phyloP scores from a whole-genome alignment of 2,329 filamentous ascomycete species.

The Lasiodiplodia citricola region DNA sequence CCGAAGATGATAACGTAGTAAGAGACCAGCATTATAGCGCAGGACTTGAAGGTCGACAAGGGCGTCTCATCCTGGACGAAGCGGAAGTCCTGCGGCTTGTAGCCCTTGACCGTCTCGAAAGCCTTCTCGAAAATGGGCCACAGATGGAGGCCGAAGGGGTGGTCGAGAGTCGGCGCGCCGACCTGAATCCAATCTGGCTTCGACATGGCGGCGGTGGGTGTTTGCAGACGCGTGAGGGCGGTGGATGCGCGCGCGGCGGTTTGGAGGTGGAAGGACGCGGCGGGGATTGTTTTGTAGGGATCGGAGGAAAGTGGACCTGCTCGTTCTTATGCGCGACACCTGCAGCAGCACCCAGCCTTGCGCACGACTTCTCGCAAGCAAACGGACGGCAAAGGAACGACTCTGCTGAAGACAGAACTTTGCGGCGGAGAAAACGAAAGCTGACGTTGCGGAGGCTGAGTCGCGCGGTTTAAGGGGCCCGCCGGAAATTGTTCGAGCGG shows the following conservation, averaged over 20 bases:
- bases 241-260: conserved; percentile 11
- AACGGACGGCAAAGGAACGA: conserved; percentile 18
- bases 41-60: conserved; percentile 87
- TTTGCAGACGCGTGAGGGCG: conserved; percentile 17
- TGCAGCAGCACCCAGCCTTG: conserved; percentile 16
- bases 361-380: neutral
- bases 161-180: conserved; percentile 79
- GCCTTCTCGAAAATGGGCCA: conserved; percentile 95
- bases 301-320: conserved; percentile 8
- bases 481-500: conserved; percentile 10
- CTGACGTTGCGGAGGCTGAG: conserved; percentile 20
- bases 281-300: conserved; percentile 9
- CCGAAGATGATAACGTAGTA: conserved; percentile 97
- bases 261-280: conserved; percentile 13
- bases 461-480: conserved; percentile 27
- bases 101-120: conserved; percentile 77
- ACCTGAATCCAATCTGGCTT: conserved; percentile 58
- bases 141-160: conserved; percentile 86
- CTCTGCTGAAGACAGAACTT: conserved; percentile 14
- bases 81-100: conserved; percentile 82
- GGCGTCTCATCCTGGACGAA: conserved; percentile 83
- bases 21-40: conserved; percentile 76
- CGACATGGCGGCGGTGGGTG: conserved; percentile 50
- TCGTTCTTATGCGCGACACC: conserved; percentile 16
- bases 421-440: conserved; percentile 15